These are phyloP conservation scores for Pharnaceum exiguum DNA, from an alignment of 148 eudicot genomes.

Conservation along the genomic window DNA sequence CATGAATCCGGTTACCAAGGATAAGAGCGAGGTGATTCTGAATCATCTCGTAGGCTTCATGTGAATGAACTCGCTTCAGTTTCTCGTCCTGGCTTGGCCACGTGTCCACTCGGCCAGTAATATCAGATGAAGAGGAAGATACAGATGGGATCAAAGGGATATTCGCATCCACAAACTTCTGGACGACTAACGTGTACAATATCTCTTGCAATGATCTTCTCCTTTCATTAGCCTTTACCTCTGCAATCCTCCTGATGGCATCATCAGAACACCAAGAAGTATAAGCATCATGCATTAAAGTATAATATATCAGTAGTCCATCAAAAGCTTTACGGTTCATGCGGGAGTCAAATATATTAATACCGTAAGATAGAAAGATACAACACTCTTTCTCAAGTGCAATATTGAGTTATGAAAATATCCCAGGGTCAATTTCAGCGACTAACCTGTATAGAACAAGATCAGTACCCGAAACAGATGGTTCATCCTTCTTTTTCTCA, in stretches of 20 bases:
- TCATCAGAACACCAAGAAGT: background rate
- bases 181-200: slow-evolving; percentile 75
- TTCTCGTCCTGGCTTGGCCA: slow-evolving; percentile 67
- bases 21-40: slow-evolving; percentile 84
- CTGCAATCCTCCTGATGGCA: slow-evolving; percentile 84
- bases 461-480: slow-evolving; percentile 68
- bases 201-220: slow-evolving; percentile 82
- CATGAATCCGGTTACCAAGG: slow-evolving; percentile 66
- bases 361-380: background rate
- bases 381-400: background rate
- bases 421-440: background rate
- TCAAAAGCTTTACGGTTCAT: background rate
- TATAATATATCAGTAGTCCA: background rate
- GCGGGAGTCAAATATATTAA: too few relatives aligned
- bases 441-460: slow-evolving; percentile 78
- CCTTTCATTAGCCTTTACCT: slow-evolving; percentile 85
- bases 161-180: slow-evolving; percentile 83
- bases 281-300: background rate
- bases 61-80: slow-evolving; percentile 67
- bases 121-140: slow-evolving; percentile 42
- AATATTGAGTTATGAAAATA: background rate
- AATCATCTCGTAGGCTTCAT: slow-evolving; percentile 94
- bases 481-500: slow-evolving; percentile 63
- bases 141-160: slow-evolving; percentile 68
- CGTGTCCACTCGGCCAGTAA: slow-evolving; percentile 51